phyloP scores from a whole-genome alignment of 768 basidiomycete genomes.

The Calocera cornea region DNA sequence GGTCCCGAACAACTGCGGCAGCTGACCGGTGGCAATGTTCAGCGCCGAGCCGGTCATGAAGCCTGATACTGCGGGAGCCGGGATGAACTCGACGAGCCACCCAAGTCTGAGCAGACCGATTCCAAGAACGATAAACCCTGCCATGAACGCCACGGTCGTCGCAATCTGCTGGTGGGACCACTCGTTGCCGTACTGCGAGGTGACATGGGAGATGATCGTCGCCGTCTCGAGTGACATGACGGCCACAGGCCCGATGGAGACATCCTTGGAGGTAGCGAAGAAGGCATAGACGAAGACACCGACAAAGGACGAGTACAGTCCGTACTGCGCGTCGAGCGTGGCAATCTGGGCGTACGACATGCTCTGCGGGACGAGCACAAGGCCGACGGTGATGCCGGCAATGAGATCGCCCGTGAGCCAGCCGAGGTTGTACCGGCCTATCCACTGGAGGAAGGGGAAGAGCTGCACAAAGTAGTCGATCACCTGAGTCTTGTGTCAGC shows the following conservation, averaged over 20 bases:
- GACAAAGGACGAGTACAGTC: slow-evolving; percentile 87
- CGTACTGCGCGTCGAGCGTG: slow-evolving; percentile 72
- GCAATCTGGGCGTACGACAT: slow-evolving; percentile 40
- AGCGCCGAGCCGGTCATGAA: slow-evolving; percentile 98
- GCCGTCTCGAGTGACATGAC: slow-evolving; percentile 89
- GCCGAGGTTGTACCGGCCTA: slow-evolving; percentile 55
- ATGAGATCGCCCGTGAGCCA: slow-evolving; percentile 82
- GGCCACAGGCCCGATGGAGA: slow-evolving; percentile 97
- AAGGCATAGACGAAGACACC: slow-evolving; percentile 76
- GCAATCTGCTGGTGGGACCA: slow-evolving; percentile 68
- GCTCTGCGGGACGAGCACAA: slow-evolving; percentile 87
- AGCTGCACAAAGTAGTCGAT: slow-evolving; percentile 52
- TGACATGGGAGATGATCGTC: slow-evolving; percentile 60
- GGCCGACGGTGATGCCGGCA: slow-evolving; percentile 85
- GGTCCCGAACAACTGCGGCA: slow-evolving; percentile 82
- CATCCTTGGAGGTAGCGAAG: slow-evolving; percentile 96
- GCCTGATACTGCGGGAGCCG: slow-evolving; percentile 54
- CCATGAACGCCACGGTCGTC: slow-evolving; percentile 68
- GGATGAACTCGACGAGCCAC: slow-evolving; percentile 92
- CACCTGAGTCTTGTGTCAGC: slow-evolving; percentile 29
- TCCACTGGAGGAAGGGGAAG: slow-evolving; percentile 81
- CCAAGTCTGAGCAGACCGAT: slow-evolving; percentile 83
- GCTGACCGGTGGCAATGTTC: slow-evolving; percentile 75
- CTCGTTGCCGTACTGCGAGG: slow-evolving; percentile 24
- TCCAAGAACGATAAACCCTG: slow-evolving; percentile 80